Evolutionary conservation across 495 filamentous ascomycete genomes (phyloP), one percentile per base, ranked within the genome.

Genomic region (Trichoderma asperelloides): DNA sequence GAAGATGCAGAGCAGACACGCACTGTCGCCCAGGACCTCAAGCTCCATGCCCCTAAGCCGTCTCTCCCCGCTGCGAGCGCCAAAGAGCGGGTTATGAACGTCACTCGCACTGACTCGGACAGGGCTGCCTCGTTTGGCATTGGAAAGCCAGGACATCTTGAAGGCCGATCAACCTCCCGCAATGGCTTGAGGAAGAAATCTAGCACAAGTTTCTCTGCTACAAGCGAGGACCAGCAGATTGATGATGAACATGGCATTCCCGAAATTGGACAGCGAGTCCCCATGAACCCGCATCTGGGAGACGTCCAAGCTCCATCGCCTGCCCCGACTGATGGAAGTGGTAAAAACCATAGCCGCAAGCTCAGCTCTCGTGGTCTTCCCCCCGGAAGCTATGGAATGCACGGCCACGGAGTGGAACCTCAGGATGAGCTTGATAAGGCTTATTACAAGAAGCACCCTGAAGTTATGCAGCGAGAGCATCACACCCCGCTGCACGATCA

Each of bases 261-360:
- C 13, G 90, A 94, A 73, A 95, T 96, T 69, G 93, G 93, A 45
- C 83, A 87, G 72, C 85, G 92, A 71, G 93, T 98, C 25, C 96
- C 95, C 41, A 96, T 99, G 92, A 89, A 94, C 72, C 88, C 88
- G 43, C 87, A 96, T 78, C 93, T 93, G 47, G 95, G 95, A 55
- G 95, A 98, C 76, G 96, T 99, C 12, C 95, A 99, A 78, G 95
- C 95, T 15, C 95, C 95, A 0, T 93, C 96, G 0, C 92, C 93
- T 3, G 86, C 89, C 18, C 91, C 87, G n/a, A 77, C 80, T 4
- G 77, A 84, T 45, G 77, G 77, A 21, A 82, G 84, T 70, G 79
- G 76, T 37, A 84, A 85, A 69, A 84, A 90, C 69, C 92, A 96
- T 71, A 75, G 83, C 45, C 87, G 93, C 62, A 80, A 73, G 70